A percentile compares a stretch with the other conserved stretches of the same genome.
Evolutionary conservation across 305 asterid species (phyloP).

Genomic region (Nicotiana rustica): DNA sequence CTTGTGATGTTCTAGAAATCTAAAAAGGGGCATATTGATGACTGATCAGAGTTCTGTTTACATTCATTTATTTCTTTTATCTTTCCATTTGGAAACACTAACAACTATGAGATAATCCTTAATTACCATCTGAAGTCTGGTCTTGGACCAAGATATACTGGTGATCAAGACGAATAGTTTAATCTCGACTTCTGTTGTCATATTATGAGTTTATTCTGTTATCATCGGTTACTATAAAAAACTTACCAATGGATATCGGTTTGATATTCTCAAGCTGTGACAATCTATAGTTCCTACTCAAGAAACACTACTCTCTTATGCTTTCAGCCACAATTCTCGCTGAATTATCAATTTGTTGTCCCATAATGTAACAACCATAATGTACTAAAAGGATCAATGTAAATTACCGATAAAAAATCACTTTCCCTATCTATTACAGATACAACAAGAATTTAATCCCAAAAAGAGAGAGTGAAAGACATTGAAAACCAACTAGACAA

Average conservation of each 20-base stretch:
- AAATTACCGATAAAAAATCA: not conserved
- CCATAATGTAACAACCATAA: not conserved
- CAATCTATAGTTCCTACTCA: not conserved
- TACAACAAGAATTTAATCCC: not conserved
- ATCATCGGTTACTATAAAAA: not conserved
- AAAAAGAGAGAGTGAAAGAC: not conserved
- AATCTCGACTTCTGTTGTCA: slow-evolving; percentile 8
- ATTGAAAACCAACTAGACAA: slow-evolving; percentile 24
- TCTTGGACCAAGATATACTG: slow-evolving; percentile 21
- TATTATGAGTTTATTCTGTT: not conserved
- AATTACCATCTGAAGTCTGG: not conserved
- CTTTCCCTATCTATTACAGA: not conserved
- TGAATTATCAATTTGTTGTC: slow-evolving; percentile 10
- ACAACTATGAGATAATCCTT: not conserved
- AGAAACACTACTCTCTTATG: not conserved
- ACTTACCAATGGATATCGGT: not conserved
- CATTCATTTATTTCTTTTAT: not conserved
- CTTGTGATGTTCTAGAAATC: not conserved
- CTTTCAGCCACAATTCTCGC: not conserved
- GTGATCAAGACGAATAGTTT: slow-evolving; percentile 26
- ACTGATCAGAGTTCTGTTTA: not conserved
- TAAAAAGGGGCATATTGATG: not conserved
- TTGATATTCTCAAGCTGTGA: not conserved
- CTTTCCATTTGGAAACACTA: not conserved
- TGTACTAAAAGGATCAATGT: not conserved